Evolutionary conservation across 2,329 filamentous ascomycete species (phyloP), one percentile per base, ranked within the genome.

Genomic region (Thermoascus crustaceus): DNA sequence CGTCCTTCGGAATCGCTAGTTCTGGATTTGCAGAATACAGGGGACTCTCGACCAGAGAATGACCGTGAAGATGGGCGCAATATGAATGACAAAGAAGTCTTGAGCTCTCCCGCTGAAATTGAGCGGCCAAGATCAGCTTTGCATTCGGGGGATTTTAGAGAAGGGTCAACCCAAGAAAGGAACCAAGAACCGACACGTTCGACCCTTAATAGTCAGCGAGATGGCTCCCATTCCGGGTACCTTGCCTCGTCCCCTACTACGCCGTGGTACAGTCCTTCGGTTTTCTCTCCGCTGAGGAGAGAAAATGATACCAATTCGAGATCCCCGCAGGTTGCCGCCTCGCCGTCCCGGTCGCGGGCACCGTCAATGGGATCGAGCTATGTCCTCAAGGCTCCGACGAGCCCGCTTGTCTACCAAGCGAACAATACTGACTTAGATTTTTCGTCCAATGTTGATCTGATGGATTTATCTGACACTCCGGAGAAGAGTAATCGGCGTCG

Each of bases 361-460:
- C 80, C 80, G 5, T 80, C 78, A 1, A 53, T 82, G 7, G 81
- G 80, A 3, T 86, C 80, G 2, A 87, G 78, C 48, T 95, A 94
- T 57, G 72, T 83, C 20, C 82, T 94, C 42, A 82, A 89, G 60
- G 77, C 85, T 2, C 89, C 91, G 0, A 96, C 91, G 2, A 96
- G 88, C 50, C 91, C 91, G 9, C 68, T 98, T 7, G 88, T 93
- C 1, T 80, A 95, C 52, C 86, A 87, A 26, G 78, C 86, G 51
- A 93, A 81, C 61, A 91, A 88, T 47, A 80, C 85, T 5, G 85
- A 91, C 46, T 54, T 82, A 14, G 79, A 85, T 39, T 68, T 82
- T 31, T 69, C 76, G 2, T 67, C 73, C 43, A 67, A 67, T 13
- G 58, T 71, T 35, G 68, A 73, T 37, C 60, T 63, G 26, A 68